These are phyloP conservation scores for Bassia scoparia DNA, from an alignment of 148 eudicot species.

Conservation along the genomic window DNA sequence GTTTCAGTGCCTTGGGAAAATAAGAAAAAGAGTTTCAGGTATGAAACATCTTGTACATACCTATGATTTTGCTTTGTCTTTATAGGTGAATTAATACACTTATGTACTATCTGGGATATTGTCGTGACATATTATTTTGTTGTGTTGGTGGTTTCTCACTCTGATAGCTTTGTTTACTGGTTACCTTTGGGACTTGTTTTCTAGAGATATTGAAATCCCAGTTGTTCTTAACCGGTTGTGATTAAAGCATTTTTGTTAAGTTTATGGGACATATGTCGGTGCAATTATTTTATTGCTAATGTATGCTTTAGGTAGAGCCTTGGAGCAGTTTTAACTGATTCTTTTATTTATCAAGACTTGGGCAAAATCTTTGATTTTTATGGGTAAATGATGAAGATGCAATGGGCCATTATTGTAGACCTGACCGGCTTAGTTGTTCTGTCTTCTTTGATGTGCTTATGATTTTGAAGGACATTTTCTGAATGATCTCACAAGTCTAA, in stretches of 20 bases:
- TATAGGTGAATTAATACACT: neutral
- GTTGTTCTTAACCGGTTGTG: neutral
- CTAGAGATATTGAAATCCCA: neutral
- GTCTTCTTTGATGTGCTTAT: neutral
- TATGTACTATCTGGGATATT: neutral
- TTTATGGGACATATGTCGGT: neutral
- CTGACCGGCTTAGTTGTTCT: neutral
- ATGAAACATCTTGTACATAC: neutral
- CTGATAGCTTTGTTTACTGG: neutral
- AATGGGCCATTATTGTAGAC: neutral
- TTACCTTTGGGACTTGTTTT: neutral
- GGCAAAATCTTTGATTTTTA: neutral
- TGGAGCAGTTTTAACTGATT: neutral
- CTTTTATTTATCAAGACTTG: neutral
- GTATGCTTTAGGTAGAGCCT: neutral
- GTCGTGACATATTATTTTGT: neutral
- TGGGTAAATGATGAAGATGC: neutral
- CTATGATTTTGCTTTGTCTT: neutral
- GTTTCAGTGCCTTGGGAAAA: slow-evolving; percentile 83
- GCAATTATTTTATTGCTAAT: neutral
- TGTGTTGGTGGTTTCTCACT: neutral
- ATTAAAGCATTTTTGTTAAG: neutral
- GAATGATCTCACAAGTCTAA: neutral
- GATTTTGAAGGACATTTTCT: neutral
- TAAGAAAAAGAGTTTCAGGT: slow-evolving; percentile 59